Base-by-base conservation (phyloP, 176 grass and related monocot species). In the Cenchrus purpureus region DNA sequence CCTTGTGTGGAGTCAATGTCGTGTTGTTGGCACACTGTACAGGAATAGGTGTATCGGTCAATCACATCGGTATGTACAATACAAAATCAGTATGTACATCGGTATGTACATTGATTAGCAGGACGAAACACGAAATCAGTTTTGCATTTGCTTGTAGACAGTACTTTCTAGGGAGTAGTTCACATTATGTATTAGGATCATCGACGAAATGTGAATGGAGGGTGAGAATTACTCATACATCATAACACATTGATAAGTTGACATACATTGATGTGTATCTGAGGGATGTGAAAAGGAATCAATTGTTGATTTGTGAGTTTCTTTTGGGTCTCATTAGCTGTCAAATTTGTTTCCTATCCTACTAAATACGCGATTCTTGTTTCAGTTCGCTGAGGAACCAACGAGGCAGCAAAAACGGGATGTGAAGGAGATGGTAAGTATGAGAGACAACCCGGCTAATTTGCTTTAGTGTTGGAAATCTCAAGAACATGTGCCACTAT, bases 361-460 rank as follows among this genome's bases (percentile, higher is more conserved):
- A 12, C 19, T 53, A 29, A 43, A 28, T 63, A 37, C 73, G 10
- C n/a, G 63, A 64, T 3, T 12, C 42, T 17, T 65, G 14, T 83
- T 91, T 82, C 91, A 99, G 97, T 99, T 92, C 83, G 91, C 91
- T 64, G 93, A 99, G 54, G 78, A 92, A 58, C 91, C 97, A 65
- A 92, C 90, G 4, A 94, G 90, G 79, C 97, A 99, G 68, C 97
- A 99, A 63, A 99, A 85, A 86, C 84, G 83, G 34, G 93, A 99
- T 86, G 97, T 74, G 1, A 99, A 96, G 78, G 97, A 96, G 79
- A 57, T 99, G 93, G 97, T 99, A 94, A 71, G 91, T 4, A 73
- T 13, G 42, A 61, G 12, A 68, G 11, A 66, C 49, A 29, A 58
- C 67, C 19, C 20, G 9, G 1, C 57, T 45, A 22, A 2, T 34